Evolutionary conservation across 164 flowering plant genomes (phyloP).

Genomic region (Santalum album): DNA sequence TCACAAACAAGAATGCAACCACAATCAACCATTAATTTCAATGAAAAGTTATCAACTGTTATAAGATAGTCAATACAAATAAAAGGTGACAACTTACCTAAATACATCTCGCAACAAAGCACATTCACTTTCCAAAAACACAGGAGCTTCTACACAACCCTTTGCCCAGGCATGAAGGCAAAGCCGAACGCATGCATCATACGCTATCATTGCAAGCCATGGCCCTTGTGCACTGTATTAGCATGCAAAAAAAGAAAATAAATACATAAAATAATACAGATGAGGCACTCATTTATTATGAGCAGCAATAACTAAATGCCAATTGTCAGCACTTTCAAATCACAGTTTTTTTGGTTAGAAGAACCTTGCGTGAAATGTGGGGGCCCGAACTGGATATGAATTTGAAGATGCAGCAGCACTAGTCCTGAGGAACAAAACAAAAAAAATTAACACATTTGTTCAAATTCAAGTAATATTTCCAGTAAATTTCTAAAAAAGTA

Average conservation of each 20-base stretch:
- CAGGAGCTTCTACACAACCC: conserved; percentile 81
- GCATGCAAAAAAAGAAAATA: conserved; percentile 1
- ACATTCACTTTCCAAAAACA: conserved; percentile 86
- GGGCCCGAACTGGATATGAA: conserved; percentile 55
- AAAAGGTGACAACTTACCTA: conserved; percentile 37
- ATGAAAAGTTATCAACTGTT: too few relatives aligned
- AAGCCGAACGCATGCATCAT: conserved; percentile 91
- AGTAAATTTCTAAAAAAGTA: not conserved
- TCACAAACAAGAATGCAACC: too few relatives aligned
- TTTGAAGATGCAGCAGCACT: conserved; percentile 33
- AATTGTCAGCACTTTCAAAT: not conserved
- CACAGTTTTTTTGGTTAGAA: not conserved
- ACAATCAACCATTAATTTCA: too few relatives aligned
- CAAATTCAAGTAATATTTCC: not conserved
- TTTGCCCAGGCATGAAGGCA: conserved; percentile 94
- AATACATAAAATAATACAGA: not conserved
- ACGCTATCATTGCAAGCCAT: conserved; percentile 83
- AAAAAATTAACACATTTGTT: not conserved
- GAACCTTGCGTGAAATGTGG: conserved; percentile 90
- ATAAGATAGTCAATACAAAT: too few relatives aligned
- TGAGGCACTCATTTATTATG: not conserved
- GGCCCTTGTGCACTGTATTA: conserved; percentile 71
- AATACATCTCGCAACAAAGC: conserved; percentile 62
- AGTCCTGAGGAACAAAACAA: conserved; percentile 24
- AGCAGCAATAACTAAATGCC: not conserved